Evolutionary conservation across 148 eudicot genomes (phyloP), one percentile per base, ranked within the genome.

Genomic region (Suaeda aralocaspica): DNA sequence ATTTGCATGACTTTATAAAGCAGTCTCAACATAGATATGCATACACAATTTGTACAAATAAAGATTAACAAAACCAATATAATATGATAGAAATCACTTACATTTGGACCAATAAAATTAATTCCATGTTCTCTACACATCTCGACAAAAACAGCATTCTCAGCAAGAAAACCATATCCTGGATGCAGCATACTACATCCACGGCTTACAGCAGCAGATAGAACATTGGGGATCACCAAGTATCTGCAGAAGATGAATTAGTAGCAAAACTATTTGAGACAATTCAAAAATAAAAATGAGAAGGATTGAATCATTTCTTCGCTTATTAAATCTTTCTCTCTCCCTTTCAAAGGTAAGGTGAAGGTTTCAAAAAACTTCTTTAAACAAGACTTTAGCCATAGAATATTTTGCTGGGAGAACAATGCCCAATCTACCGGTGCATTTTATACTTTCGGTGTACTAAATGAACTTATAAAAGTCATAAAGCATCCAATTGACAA

Each of bases 141-240:
- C 72, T 91, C 97, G 68, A 94, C 98, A 81, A 94, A 94, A 77
- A 45, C 81, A 66, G 98, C 98, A 87, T 94, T 94, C 83, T 94
- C 98, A 68, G 98, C 70, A 73, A 94, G 98, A 84, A 94, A 94
- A 33, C 97, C 98, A 82, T 94, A 94, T 76, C 98, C 98, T 80
- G 98, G 98, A 79, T 93, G 98, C 74, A 94, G 76, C 98, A 94
- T 94, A 48, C 97, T 94, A 81, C 97, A 94, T 63, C 89, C 88
- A 72, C 91, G 89, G 59, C 92, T 94, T 30, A 86, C 79, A 67
- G 98, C 98, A 79, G 98, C 98, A 59, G 97, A 87, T 49, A 94
- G 79, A 69, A 94, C 98, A 84, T 94, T 94, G 63, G 89, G 88
- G 74, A 89, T 84, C 84, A 94, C 83, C 76, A 91, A 82, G 74